Evolutionary conservation across 352 stramenopile species (phyloP), one percentile per base, ranked within the genome.

Genomic region (Phytophthora pistaciae): DNA sequence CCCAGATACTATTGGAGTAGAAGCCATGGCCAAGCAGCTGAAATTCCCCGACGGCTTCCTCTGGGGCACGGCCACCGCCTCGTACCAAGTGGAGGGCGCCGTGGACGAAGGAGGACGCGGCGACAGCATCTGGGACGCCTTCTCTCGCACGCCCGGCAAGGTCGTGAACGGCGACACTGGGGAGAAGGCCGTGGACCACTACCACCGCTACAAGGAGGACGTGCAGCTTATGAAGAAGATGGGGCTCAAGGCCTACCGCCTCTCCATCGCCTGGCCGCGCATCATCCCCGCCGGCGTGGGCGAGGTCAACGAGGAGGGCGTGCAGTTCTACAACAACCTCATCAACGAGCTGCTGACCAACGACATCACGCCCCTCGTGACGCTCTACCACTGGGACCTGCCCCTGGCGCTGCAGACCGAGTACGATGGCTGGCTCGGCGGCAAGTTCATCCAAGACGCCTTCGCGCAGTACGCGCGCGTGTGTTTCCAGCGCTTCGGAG

Each of bases 301-400:
- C 61, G 77, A 77, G 31, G 78, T 96, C 42, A 98, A 98, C 72
- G 78, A 89, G 46, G 79, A 87, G 29, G 95, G 95, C 29, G 80
- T 99, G 8, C 61, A 77, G 11, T 98, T 98, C 77, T 99, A 99
- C 81, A 91, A 96, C 68, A 66, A 84, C 6, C 68, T 99, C 1
- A 96, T 98, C 65, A 77, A 98, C 66, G 77, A 84, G 36, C 79
- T 99, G 10, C 29, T 98, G n/a, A 79, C 66, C 36, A 77, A 86
- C 33, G 82, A 74, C 68, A 98, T 99, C 65, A 83, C 87, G 56
- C 96, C 95, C n/a, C 78, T 94, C 21, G 87, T 98, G 23, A 98
- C 96, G 20, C 71, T 99, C 5, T 99, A 98, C 74, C 97, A 99
- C 77, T 99, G 97, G 97, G 97, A 99, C 80, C 70, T 98, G 23